phyloP scores from a whole-genome alignment of 2,329 filamentous ascomycete species.

The Paecilomyces sp. region DNA sequence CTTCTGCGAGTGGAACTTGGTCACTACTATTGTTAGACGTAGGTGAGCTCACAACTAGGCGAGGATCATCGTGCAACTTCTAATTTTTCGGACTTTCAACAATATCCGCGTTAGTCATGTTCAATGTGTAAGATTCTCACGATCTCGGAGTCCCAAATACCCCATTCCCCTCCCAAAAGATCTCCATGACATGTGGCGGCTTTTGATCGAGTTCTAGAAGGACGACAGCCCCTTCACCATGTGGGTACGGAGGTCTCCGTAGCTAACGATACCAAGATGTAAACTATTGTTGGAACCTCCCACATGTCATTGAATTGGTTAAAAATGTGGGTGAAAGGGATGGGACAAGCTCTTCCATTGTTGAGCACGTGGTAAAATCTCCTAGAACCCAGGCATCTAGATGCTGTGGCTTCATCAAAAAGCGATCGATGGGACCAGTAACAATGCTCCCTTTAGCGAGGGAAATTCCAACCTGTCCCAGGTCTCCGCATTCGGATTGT shows the following conservation, averaged over 20 bases:
- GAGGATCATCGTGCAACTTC: too few species aligned
- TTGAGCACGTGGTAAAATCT: not conserved
- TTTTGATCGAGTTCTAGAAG: not conserved
- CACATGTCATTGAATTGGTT: not conserved
- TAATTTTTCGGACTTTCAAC: too few species aligned
- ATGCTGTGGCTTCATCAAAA: not conserved
- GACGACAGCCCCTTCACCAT: not conserved
- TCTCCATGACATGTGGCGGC: too few species aligned
- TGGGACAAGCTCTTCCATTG: not conserved
- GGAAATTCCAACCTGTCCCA: not conserved
- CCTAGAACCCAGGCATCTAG: not conserved
- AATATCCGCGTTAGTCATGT: too few species aligned
- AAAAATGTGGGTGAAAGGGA: not conserved
- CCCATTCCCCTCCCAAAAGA: too few species aligned
- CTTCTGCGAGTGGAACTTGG: not conserved
- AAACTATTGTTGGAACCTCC: too few species aligned
- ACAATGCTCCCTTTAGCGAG: not conserved
- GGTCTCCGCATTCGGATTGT: not conserved
- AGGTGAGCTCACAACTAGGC: too few species aligned
- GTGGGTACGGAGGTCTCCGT: not conserved
- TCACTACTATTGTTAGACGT: too few species aligned
- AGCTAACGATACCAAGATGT: not conserved
- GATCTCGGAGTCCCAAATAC: too few species aligned
- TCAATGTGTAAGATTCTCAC: too few species aligned
- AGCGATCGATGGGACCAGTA: not conserved